Base-by-base conservation (phyloP, 768 basidiomycete genomes). In the Calvatia gigantea region DNA sequence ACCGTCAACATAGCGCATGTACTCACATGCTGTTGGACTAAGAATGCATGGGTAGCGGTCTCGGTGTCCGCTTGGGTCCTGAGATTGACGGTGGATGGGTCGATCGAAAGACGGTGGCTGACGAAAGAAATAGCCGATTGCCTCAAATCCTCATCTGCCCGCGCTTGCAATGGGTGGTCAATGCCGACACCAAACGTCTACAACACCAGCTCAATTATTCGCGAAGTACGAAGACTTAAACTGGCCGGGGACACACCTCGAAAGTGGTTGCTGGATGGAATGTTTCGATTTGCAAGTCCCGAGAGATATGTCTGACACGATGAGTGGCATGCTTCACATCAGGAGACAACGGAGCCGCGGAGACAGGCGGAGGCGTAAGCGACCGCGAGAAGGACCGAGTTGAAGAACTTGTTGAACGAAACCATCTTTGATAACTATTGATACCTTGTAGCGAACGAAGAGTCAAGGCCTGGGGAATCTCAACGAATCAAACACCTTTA, bases 11-110 rank as follows among this genome's bases (percentile, higher is more conserved):
- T 2, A 33, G 2, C 17, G n/a, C 8, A 8, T 17, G 4, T 15
- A 56, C 62, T 50, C 39, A 71, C 71, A 56, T 67, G 66, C 33
- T 57, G 57, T 54, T 74, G 73, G 54, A 64, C 67, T 17, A 70
- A 56, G 60, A 69, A 74, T 1, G 71, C 69, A 48, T 50, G 41
- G 14, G 51, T 27, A n/a, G 41, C 51, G 57, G 62, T 48, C 52
- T 65, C 63, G 2, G 61, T 47, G 28, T 61, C 54, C 65, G 7
- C 65, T 65, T 35, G 61, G 59, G 32, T 62, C 58, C 57, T 62
- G 67, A 43, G 60, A 57, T 27, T 69, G 46, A 33, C 50, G 50
- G 21, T 58, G 37, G 4, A 61, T 44, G 50, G 62, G 63, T 31
- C 70, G 42, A 29, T 63, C 59, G 29, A 68, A 61, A 28, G 62